These are phyloP conservation scores for Rosa lucieae DNA, from an alignment of 306 rosid species.

Conservation along the genomic window DNA sequence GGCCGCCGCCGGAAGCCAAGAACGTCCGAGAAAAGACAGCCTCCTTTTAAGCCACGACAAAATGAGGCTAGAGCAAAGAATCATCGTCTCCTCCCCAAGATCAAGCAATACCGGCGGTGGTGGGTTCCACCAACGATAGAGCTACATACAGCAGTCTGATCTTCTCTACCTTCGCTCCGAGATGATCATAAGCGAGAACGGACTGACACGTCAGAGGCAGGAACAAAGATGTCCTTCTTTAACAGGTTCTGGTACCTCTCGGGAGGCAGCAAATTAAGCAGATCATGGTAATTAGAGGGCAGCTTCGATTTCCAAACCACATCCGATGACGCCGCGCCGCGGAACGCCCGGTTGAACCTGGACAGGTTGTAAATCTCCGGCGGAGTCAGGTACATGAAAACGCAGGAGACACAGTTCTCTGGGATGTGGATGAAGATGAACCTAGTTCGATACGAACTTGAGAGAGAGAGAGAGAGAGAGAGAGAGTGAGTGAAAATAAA, in stretches of 20 bases:
- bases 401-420: constrained; percentile 87
- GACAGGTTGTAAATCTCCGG: constrained; percentile 92
- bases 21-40: constrained; percentile 68
- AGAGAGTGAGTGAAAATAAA: no score
- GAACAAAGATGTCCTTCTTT: constrained; percentile 66
- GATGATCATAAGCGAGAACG: constrained; percentile 57
- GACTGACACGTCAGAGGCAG: background rate
- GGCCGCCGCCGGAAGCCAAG: constrained; percentile 40
- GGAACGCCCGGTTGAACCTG: constrained; percentile 73
- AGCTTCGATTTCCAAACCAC: constrained; percentile 77
- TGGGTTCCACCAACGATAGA: constrained; percentile 61
- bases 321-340: constrained; percentile 90
- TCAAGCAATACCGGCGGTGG: background rate
- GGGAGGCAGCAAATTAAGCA: constrained; percentile 59
- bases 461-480: no score
- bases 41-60: constrained; percentile 37
- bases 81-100: no score
- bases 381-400: constrained; percentile 71
- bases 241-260: constrained; percentile 51
- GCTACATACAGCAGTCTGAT: constrained; percentile 72
- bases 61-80: constrained; percentile 49
- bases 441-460: no score
- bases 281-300: constrained; percentile 73
- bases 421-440: constrained; percentile 46
- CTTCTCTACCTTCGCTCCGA: constrained; percentile 69